These are phyloP conservation scores for Pichia sp. DNA, from an alignment of 1,139 yeast genomes.

Conservation along the genomic window DNA sequence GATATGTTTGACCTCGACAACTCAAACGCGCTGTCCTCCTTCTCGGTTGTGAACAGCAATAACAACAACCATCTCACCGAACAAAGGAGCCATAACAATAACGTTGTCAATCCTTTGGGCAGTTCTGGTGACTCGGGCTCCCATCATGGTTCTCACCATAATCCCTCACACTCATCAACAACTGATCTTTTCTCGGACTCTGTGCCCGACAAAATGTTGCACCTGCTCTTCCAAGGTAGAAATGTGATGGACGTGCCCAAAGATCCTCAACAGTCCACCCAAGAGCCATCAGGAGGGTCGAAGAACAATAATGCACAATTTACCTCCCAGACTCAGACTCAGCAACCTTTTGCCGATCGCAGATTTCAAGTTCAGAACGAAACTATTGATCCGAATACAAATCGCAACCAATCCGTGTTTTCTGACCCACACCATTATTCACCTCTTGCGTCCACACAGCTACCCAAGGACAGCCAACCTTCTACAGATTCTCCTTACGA, in stretches of 20 bases:
- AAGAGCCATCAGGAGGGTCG: not conserved
- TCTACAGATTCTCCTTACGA: not conserved
- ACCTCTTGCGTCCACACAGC: not conserved
- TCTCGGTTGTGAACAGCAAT: not conserved
- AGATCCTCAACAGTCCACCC: not conserved
- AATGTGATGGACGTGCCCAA: constrained; percentile 12
- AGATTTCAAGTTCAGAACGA: not conserved
- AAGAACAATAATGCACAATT: not conserved
- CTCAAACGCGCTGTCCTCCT: not conserved
- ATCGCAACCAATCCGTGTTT: not conserved
- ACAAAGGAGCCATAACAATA: not conserved
- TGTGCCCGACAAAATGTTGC: constrained; percentile 43
- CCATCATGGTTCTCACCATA: not conserved
- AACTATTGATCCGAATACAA: not conserved
- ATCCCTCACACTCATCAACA: not conserved
- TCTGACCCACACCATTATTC: not conserved
- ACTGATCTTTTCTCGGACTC: constrained; percentile 19
- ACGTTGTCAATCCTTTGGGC: not conserved
- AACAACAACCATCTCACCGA: not conserved
- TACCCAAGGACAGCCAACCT: constrained; percentile 1
- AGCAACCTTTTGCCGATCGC: not conserved
- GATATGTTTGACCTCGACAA: constrained; percentile 40
- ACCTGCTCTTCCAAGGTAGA: constrained; percentile 49
- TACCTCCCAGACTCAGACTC: not conserved
- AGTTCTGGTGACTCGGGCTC: not conserved